Conservation (phyloP, 192 early-diverging fungal species). For the Powellomyces hirtus region DNA sequence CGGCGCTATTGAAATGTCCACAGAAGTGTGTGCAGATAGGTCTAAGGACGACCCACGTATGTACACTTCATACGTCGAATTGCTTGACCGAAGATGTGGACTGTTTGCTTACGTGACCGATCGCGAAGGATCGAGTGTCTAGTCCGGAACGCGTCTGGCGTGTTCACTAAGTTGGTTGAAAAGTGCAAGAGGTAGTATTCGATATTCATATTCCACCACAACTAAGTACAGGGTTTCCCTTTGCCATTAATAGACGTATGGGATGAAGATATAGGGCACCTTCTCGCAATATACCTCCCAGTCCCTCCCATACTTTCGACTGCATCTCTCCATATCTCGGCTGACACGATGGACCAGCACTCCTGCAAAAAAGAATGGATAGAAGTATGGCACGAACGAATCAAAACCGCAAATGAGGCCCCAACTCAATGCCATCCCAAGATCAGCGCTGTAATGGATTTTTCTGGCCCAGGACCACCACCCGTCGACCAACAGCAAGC, state of each 20-base stretch:
- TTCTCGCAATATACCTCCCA: slow-evolving; percentile 84
- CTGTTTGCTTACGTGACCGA: too few species aligned
- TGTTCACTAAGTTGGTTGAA: too few species aligned
- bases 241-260: slow-evolving; percentile 38
- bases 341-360: slow-evolving; percentile 84
- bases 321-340: slow-evolving; percentile 88
- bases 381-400: slow-evolving; percentile 87
- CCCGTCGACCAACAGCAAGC: slow-evolving; percentile 75
- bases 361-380: slow-evolving; percentile 84
- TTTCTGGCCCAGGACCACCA: slow-evolving; percentile 97
- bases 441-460: slow-evolving; percentile 90
- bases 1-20: too few species aligned
- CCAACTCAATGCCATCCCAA: slow-evolving; percentile 85
- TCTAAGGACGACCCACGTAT: too few species aligned
- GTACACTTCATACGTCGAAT: too few species aligned
- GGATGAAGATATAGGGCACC: slow-evolving; percentile 87
- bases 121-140: too few species aligned
- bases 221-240: too few species aligned
- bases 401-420: slow-evolving; percentile 83
- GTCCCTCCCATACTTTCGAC: slow-evolving; percentile 87
- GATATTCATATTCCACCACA: too few species aligned
- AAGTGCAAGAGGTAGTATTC: too few species aligned
- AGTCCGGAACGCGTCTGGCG: too few species aligned
- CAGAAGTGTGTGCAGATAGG: too few species aligned
- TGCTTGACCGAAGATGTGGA: too few species aligned